phyloP scores from a whole-genome alignment of 345 rosid species.

The Eucalyptus pauciflora region DNA sequence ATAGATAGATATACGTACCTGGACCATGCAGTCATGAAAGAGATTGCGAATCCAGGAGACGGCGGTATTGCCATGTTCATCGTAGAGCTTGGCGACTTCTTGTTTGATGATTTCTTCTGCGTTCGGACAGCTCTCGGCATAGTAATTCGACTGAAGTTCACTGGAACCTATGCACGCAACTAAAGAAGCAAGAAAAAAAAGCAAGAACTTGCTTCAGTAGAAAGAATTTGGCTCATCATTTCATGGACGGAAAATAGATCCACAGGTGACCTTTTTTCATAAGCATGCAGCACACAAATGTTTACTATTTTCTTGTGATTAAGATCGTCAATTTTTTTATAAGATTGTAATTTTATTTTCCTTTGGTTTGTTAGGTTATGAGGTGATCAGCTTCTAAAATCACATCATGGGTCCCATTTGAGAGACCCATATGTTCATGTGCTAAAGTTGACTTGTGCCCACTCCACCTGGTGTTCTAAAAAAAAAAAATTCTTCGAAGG shows the following conservation, averaged over 20 bases:
- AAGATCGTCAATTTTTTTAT: neutral
- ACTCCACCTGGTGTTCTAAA: neutral
- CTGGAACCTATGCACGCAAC: conserved; percentile 13
- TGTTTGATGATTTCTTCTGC: conserved; percentile 76
- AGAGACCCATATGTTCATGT: neutral
- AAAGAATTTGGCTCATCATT: neutral
- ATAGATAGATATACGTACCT: conserved; percentile 15
- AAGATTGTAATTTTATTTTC: neutral
- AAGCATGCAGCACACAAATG: neutral
- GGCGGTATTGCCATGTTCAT: conserved; percentile 80
- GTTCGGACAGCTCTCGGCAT: conserved; percentile 53
- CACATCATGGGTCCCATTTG: neutral
- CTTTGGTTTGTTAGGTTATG: neutral
- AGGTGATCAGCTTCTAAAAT: neutral
- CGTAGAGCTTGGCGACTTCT: conserved; percentile 48
- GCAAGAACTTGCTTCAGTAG: neutral
- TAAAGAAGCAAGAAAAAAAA: neutral
- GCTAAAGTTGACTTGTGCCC: neutral
- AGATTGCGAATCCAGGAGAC: conserved; percentile 90
- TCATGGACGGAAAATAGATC: neutral
- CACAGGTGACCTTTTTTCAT: neutral
- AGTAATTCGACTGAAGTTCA: conserved; percentile 54
- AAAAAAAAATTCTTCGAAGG: neutral
- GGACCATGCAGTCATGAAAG: conserved; percentile 74
- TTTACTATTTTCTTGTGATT: neutral